phyloP scores from a whole-genome alignment of 164 flowering plant species.

The Malania oleifera region DNA sequence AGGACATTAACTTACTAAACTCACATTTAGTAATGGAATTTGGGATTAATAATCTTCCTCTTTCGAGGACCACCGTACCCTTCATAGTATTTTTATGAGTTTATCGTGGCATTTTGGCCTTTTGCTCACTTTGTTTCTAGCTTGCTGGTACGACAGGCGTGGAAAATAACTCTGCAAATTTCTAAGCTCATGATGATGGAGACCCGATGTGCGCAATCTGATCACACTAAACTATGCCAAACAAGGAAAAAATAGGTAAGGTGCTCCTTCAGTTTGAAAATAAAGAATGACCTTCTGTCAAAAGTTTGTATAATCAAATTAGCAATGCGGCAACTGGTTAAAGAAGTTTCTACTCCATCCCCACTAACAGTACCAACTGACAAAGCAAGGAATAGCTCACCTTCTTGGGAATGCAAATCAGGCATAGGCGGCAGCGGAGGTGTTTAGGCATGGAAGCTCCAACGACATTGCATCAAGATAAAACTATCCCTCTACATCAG shows the following conservation, averaged over 20 bases:
- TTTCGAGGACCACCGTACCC: not conserved
- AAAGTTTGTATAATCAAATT: too few species aligned
- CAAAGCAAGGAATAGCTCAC: too few species aligned
- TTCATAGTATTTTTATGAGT: not conserved
- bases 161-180: slow-evolving; percentile 10
- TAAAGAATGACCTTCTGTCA: too few species aligned
- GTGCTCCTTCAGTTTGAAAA: too few species aligned
- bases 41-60: not conserved
- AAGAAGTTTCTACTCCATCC: too few species aligned
- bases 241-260: not conserved
- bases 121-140: not conserved
- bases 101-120: not conserved
- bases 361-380: too few species aligned
- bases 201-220: not conserved
- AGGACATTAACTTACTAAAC: slow-evolving; percentile 3
- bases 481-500: too few species aligned
- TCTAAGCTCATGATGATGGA: slow-evolving; percentile 16
- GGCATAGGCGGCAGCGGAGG: too few species aligned
- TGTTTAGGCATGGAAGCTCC: too few species aligned
- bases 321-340: too few species aligned
- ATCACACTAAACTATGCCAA: slow-evolving; percentile 8
- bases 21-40: not conserved
- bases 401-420: too few species aligned
- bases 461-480: too few species aligned
- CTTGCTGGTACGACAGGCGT: slow-evolving; percentile 13